Conservation (phyloP, 176 grass and related monocot species). For the Saccharum officinarum region DNA sequence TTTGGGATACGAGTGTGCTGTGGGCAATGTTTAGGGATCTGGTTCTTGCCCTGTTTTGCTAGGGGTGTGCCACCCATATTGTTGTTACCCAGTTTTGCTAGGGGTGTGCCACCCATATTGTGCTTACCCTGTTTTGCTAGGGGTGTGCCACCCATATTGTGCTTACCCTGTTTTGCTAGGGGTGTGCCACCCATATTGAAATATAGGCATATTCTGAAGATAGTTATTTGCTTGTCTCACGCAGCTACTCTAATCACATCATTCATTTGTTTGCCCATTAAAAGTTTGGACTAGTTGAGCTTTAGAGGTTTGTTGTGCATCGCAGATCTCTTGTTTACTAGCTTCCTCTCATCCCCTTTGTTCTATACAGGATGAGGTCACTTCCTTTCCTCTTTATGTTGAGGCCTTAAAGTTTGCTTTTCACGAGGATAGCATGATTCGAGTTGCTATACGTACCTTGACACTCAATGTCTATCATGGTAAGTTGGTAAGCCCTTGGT, state of each 20-base stretch:
- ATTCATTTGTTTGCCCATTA: background rate
- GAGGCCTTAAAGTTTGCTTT: conserved; percentile 95
- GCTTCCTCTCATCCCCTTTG: conserved; percentile 9
- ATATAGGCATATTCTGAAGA: background rate
- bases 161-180: background rate
- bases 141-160: background rate
- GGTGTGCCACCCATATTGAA: background rate
- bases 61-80: background rate
- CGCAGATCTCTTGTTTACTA: conserved; percentile 10
- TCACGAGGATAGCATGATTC: conserved; percentile 96
- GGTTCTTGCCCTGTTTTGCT: background rate
- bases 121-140: background rate
- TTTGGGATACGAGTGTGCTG: background rate
- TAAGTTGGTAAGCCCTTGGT: conserved; percentile 73
- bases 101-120: background rate
- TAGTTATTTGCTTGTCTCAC: background rate
- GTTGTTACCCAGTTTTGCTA: background rate
- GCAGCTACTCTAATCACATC: background rate
- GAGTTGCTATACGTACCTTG: conserved; percentile 84
- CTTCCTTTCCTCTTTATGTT: conserved; percentile 93
- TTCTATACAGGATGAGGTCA: conserved; percentile 76
- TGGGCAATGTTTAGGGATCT: background rate
- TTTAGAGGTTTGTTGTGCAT: background rate
- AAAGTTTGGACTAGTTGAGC: conserved; percentile 13
- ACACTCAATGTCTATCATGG: conserved; percentile 99